Base-by-base conservation (phyloP, 768 basidiomycete genomes). In the Pulveroboletus sp. region DNA sequence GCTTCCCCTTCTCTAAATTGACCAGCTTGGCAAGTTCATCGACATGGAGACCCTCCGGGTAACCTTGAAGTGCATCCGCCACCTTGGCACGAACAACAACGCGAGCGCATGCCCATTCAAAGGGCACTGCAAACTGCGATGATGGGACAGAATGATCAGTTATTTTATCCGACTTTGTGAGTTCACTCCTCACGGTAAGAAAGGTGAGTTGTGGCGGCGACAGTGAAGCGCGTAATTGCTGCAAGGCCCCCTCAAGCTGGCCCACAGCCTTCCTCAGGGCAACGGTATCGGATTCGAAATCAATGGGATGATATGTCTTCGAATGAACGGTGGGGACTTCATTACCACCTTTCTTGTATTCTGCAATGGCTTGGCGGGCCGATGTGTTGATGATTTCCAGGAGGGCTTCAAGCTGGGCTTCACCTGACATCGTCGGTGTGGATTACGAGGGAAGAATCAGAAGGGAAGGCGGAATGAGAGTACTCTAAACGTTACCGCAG, bases 351-450 rank as follows among this genome's bases (percentile, higher is more conserved):
- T 63, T 63, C 43, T 59, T 65, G 54, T 65, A 65, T 29, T 59
- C 59, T 13, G 52, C 44, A 16, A 64, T 62, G 17, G 58, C 58
- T 43, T 62, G 55, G 6, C 54, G 61, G 11, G 67, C 56, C 7
- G 70, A 58, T 1, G 53, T 50, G 31, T 60, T 63, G 50, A 70
- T 65, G 13, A 70, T 63, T 6, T 54, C 55, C 30, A 71, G 60
- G 6, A 29, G 27, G 12, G 54, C 52, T 50, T 62, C 38, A 20
- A 39, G 38, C 38, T 39, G 38, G 22, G 19, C 22, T 39, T 39
- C 22, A 14, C 22, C 22, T 24, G 38, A 39, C 38, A 39, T 39
- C 20, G 14, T 39, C 9, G 14, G 22, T 22, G 22, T 38, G 17
- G 37, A 19, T 38, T n/a, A n/a, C n/a, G n/a, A n/a, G n/a, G n/a